Conservation (phyloP, 2,329 filamentous ascomycete genomes). For the Sclerotinia borealis region DNA sequence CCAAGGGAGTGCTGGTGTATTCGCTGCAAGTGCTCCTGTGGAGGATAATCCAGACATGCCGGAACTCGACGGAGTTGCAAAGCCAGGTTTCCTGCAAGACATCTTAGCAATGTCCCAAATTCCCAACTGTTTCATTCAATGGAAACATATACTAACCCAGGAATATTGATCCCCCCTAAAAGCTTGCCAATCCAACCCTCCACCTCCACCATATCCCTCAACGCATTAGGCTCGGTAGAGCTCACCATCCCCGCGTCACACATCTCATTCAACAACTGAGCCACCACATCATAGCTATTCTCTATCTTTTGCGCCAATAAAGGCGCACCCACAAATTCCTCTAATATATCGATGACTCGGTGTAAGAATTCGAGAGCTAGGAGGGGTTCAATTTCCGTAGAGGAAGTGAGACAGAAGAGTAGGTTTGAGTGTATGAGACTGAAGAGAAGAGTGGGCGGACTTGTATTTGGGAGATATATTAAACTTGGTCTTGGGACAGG, state of each 20-base stretch:
- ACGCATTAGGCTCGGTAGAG: slow-evolving; percentile 87
- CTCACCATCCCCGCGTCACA: slow-evolving; percentile 86
- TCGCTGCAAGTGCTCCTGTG: slow-evolving; percentile 34
- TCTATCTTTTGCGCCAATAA: slow-evolving; percentile 83
- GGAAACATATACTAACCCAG: slow-evolving; percentile 47
- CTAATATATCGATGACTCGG: slow-evolving; percentile 82
- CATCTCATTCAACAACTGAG: slow-evolving; percentile 91
- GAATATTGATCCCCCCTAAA: slow-evolving; percentile 78
- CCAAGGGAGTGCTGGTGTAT: slow-evolving; percentile 68
- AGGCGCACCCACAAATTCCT: slow-evolving; percentile 89
- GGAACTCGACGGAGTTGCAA: slow-evolving; percentile 26
- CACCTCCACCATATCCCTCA: slow-evolving; percentile 86
- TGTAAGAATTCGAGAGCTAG: slow-evolving; percentile 92
- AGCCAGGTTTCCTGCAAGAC: slow-evolving; percentile 28
- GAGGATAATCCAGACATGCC: slow-evolving; percentile 32
- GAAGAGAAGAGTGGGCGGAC: slow-evolving; percentile 82
- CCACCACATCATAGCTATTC: slow-evolving; percentile 84
- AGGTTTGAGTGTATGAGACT: slow-evolving; percentile 82
- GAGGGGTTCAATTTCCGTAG: slow-evolving; percentile 80
- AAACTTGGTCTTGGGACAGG: slow-evolving; percentile 75
- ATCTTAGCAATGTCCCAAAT: neutral
- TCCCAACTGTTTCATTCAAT: neutral
- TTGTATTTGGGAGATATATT: slow-evolving; percentile 75
- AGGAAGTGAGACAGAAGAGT: slow-evolving; percentile 78
- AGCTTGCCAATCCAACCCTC: slow-evolving; percentile 86